Conservation (phyloP, 345 rosid genomes). For the Bretschneidera sinensis region DNA sequence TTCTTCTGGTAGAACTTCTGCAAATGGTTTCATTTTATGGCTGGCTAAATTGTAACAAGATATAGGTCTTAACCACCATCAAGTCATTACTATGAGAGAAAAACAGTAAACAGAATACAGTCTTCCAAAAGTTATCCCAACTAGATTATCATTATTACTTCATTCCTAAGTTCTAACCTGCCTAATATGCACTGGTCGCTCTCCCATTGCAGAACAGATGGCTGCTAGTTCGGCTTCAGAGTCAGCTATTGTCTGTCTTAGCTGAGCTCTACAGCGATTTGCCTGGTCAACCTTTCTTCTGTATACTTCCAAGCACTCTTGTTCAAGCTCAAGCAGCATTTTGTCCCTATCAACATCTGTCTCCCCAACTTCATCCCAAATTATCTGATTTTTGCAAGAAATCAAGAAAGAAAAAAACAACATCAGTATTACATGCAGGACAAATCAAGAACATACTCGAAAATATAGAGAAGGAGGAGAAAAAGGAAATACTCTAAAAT, state of each 20-base stretch:
- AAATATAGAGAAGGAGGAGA: not conserved
- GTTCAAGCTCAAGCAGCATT: constrained; percentile 89
- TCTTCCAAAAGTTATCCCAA: too few relatives aligned
- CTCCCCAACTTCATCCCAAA: constrained; percentile 99
- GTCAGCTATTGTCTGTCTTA: constrained; percentile 81
- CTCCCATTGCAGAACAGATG: constrained; percentile 86
- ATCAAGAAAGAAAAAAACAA: not conserved
- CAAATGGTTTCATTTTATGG: too few relatives aligned
- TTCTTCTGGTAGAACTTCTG: too few relatives aligned
- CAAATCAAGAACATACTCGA: not conserved
- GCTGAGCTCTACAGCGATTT: constrained; percentile 73
- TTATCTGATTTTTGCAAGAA: constrained; percentile 41
- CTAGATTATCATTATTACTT: too few relatives aligned
- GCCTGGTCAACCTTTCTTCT: constrained; percentile 92
- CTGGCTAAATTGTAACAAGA: too few relatives aligned
- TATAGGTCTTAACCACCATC: too few relatives aligned
- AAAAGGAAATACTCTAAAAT: not conserved
- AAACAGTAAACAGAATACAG: too few relatives aligned
- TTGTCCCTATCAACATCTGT: constrained; percentile 72
- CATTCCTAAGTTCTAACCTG: constrained; percentile 42
- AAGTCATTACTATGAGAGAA: too few relatives aligned
- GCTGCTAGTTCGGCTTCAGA: constrained; percentile 89
- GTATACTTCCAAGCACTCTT: constrained; percentile 90
- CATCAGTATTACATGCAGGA: not conserved
- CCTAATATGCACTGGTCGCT: constrained; percentile 81